These are phyloP conservation scores for Mycena kentingensis DNA, from an alignment of 768 basidiomycete genomes.

Conservation along the genomic window DNA sequence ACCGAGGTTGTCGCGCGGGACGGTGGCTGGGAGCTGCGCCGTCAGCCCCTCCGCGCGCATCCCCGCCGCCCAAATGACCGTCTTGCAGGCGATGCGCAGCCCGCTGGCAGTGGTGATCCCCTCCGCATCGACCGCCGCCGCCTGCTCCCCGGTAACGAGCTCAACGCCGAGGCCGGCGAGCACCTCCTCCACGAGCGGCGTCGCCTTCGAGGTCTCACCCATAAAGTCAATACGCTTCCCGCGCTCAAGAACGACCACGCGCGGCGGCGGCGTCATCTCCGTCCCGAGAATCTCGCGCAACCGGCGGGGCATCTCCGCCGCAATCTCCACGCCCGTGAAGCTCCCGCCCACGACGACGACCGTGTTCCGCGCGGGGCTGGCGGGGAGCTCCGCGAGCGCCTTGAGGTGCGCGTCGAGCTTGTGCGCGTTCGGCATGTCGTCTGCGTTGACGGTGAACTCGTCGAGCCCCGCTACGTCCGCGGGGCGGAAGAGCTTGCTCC, in stretches of 20 bases:
- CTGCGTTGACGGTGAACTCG: constrained; percentile 22
- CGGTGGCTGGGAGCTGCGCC: constrained; percentile 21
- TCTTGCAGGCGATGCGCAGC: constrained; percentile 20
- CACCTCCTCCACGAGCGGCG: constrained; percentile 18
- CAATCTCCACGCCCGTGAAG: constrained; percentile 26
- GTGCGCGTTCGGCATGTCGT: constrained; percentile 20
- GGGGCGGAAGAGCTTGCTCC: constrained; percentile 24
- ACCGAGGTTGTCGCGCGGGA: constrained; percentile 20
- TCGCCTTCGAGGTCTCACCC: constrained; percentile 20
- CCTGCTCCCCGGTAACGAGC: constrained; percentile 16
- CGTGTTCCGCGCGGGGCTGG: constrained; percentile 24
- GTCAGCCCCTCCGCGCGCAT: constrained; percentile 25
- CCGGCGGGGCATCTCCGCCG: constrained; percentile 23
- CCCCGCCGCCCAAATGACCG: constrained; percentile 28
- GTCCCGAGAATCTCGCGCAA: constrained; percentile 23
- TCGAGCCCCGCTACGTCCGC: constrained; percentile 13
- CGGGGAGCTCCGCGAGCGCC: constrained; percentile 15
- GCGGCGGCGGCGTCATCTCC: constrained; percentile 8
- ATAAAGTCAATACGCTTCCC: constrained; percentile 14
- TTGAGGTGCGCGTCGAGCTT: constrained; percentile 24
- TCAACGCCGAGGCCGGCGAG: constrained; percentile 18
- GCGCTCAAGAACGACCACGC: constrained; percentile 22
- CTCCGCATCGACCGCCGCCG: constrained; percentile 20
- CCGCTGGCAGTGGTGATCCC: constrained; percentile 22
- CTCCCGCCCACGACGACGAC: constrained; percentile 25